These are phyloP conservation scores for Tetrapisispora pingtungensis DNA, from an alignment of 805 yeast species.

Conservation along the genomic window DNA sequence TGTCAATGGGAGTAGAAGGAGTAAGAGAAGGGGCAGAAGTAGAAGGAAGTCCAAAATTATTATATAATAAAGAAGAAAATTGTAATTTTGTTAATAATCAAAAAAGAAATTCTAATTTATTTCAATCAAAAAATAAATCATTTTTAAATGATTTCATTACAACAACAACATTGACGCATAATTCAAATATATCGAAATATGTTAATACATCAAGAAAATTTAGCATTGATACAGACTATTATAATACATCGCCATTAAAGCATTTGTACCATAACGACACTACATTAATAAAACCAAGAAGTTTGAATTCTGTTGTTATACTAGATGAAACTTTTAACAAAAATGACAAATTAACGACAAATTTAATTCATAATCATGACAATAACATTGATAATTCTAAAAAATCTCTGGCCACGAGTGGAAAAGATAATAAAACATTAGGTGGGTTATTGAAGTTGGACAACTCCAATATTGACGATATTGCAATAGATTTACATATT, in stretches of 20 bases:
- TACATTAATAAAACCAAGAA: constrained; percentile 16
- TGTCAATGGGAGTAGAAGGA: not conserved
- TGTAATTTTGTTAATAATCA: no score
- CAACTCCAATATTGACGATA: no score
- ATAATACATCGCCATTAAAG: constrained; percentile 27
- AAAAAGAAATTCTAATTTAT: not conserved
- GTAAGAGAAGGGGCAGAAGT: no score
- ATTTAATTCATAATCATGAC: not conserved
- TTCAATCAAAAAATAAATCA: not conserved
- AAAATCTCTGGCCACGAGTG: no score
- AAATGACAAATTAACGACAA: not conserved
- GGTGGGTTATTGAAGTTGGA: no score
- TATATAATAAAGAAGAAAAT: not conserved
- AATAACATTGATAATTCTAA: no score
- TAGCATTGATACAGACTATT: constrained; percentile 28
- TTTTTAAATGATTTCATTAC: constrained; percentile 4
- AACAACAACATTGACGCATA: constrained; percentile 4
- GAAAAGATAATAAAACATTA: no score
- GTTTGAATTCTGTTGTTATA: constrained; percentile 13
- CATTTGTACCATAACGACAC: constrained; percentile 25
- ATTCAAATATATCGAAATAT: not conserved
- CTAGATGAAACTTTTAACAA: not conserved
- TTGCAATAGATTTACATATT: no score
- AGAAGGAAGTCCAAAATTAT: not conserved
- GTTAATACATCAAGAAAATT: constrained; percentile 19